Evolutionary conservation across 257 asterid species (phyloP), one percentile per base, ranked within the genome.

Genomic region (Rubia yunnanensis): DNA sequence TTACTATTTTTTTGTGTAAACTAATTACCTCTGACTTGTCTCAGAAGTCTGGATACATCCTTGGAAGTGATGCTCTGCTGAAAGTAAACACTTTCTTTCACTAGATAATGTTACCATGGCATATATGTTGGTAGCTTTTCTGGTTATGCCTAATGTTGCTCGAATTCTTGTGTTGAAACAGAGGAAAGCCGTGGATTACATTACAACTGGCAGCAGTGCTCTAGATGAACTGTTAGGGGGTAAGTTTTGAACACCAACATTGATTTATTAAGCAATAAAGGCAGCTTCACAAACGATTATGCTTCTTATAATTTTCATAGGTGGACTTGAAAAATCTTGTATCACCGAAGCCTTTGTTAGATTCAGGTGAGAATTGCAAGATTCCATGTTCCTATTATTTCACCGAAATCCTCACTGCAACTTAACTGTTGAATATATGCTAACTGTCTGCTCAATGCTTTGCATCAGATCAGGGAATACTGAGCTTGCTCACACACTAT

Each of bases 281-380:
- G 10, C 49, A 28, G 60, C 31, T 27, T 13, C 20, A 20, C 20
- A 13, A 39, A 32, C 70, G 64, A 44, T 63, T 13, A 20, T 70
- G 65, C 31, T 65, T 46, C 34, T 34, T 23, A 67, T n/a, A n/a
- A n/a, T n/a, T n/a, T n/a, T n/a, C n/a, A n/a, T 66, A 94, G 99
- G 99, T 64, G 99, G 99, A 34, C 73, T 94, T 38, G 99, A 94
- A 75, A 94, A 97, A 53, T 35, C 62, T 56, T 82, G 95, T 28
- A 90, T 94, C 35, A 94, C 99, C n/a, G 99, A 94, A 82, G 92
- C 95, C 75, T 94, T 88, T 81, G 99, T 97, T 49, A 97, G 90
- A 78, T 94, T 94, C 77, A 85, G 99, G 99, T 88, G 75, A 70
- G 52, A 39, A 27, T 18, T 54, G 35, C 41, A 50, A 64, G 52